phyloP scores from a whole-genome alignment of 768 basidiomycete species.

The Polyporus arcularius region DNA sequence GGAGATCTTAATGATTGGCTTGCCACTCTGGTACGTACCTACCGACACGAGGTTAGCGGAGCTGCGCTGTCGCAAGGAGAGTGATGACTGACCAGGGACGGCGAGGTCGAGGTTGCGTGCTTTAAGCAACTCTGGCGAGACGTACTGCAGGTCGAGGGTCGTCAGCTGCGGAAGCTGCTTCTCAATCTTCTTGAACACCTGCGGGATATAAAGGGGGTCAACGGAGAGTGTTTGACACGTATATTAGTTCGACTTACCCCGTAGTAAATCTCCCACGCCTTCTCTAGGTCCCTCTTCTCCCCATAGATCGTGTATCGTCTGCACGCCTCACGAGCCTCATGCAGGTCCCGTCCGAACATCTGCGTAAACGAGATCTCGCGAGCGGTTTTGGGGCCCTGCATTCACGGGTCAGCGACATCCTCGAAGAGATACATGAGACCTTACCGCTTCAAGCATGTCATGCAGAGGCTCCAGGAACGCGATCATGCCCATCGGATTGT shows the following conservation, averaged over 20 bases:
- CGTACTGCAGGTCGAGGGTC: slow-evolving; percentile 93
- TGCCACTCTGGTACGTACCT: slow-evolving; percentile 94
- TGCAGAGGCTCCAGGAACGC: slow-evolving; percentile 89
- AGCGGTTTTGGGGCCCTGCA: slow-evolving; percentile 87
- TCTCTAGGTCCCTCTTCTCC: slow-evolving; percentile 88
- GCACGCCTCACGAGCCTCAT: slow-evolving; percentile 90
- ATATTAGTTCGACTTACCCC: slow-evolving; percentile 48
- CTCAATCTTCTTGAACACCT: slow-evolving; percentile 97
- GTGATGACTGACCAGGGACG: slow-evolving; percentile 72
- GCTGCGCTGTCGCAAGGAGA: not conserved
- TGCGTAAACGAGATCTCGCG: slow-evolving; percentile 95
- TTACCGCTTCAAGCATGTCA: slow-evolving; percentile 83
- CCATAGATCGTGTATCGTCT: slow-evolving; percentile 83
- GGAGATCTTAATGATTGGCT: slow-evolving; percentile 75
- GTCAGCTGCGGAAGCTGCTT: slow-evolving; percentile 89
- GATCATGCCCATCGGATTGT: slow-evolving; percentile 97
- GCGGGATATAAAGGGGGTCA: not conserved
- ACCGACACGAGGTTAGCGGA: not conserved
- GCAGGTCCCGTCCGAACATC: slow-evolving; percentile 89
- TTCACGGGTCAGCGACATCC: not conserved
- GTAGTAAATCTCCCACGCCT: slow-evolving; percentile 99
- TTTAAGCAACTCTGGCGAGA: slow-evolving; percentile 88
- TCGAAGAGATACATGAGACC: not conserved
- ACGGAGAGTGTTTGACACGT: not conserved
- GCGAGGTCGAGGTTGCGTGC: slow-evolving; percentile 90